A percentile compares a stretch with the other conserved stretches of the same genome.
Evolutionary conservation across 441 rosid genomes (phyloP).

Genomic region (Populus tomentosa): DNA sequence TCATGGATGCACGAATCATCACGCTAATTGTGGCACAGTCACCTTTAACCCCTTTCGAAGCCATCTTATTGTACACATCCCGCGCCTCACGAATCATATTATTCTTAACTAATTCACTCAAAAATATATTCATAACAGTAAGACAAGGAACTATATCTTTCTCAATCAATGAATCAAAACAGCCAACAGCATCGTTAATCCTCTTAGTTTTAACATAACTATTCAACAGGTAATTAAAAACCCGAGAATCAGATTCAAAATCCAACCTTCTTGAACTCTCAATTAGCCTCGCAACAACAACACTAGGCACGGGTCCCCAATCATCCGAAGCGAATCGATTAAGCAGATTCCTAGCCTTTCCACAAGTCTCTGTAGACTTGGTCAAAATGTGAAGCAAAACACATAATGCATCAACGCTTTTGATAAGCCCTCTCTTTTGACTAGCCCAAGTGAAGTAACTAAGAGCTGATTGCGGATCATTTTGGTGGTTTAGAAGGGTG

Average conservation of each 20-base stretch:
- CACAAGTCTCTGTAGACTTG: slow-evolving; percentile 20
- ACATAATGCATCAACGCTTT: slow-evolving; percentile 41
- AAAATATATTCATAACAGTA: slow-evolving; percentile 27
- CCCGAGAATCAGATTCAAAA: slow-evolving; percentile 30
- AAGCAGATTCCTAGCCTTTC: slow-evolving; percentile 34
- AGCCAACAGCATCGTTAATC: slow-evolving; percentile 36
- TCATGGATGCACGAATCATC: slow-evolving; percentile 53
- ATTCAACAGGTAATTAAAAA: slow-evolving; percentile 48
- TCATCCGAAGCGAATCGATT: slow-evolving; percentile 30
- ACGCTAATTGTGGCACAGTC: slow-evolving; percentile 36
- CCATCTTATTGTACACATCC: slow-evolving; percentile 44
- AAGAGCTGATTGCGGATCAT: slow-evolving; percentile 42
- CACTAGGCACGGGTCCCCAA: slow-evolving; percentile 30
- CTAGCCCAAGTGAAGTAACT: slow-evolving; percentile 32
- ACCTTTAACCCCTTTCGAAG: slow-evolving; percentile 37
- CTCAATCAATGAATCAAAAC: slow-evolving; percentile 40
- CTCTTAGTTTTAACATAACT: slow-evolving; percentile 39
- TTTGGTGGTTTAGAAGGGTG: slow-evolving; percentile 38
- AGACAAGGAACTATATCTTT: slow-evolving; percentile 30
- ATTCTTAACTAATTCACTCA: slow-evolving; percentile 37
- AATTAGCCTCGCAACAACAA: slow-evolving; percentile 34
- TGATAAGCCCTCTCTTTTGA: slow-evolving; percentile 31
- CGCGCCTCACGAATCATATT: slow-evolving; percentile 35
- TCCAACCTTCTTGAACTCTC: slow-evolving; percentile 33
- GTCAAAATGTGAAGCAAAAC: slow-evolving; percentile 54